phyloP scores from a whole-genome alignment of 176 grass and related monocot species.

The Paspalum notatum region DNA sequence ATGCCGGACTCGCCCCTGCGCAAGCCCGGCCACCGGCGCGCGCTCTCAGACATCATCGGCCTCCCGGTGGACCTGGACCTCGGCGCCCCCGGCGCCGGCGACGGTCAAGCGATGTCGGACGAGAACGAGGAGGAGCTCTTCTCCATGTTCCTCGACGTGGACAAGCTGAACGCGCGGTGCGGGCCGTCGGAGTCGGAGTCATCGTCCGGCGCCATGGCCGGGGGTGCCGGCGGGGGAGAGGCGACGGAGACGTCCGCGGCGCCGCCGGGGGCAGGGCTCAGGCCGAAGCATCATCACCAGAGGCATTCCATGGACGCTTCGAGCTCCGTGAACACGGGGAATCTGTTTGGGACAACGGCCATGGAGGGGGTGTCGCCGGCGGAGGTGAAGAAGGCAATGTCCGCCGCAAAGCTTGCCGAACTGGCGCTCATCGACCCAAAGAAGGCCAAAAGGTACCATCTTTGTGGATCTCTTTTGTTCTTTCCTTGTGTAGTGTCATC shows the following conservation, averaged over 20 bases:
- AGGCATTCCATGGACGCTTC: conserved; percentile 76
- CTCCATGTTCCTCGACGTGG: conserved; percentile 63
- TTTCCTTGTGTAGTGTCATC: background rate
- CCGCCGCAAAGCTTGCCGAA: conserved; percentile 73
- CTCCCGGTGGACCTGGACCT: conserved; percentile 67
- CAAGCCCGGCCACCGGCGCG: conserved; percentile 59
- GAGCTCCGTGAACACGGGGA: conserved; percentile 50
- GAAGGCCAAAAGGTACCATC: conserved; percentile 75
- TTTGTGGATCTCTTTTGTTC: background rate
- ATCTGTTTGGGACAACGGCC: conserved; percentile 48
- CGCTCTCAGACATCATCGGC: conserved; percentile 73
- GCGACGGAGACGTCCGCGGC: background rate
- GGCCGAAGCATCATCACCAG: conserved; percentile 71
- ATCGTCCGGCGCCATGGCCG: conserved; percentile 34
- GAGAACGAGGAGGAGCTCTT: conserved; percentile 76
- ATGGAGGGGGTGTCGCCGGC: conserved; percentile 45
- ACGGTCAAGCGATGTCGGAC: conserved; percentile 51
- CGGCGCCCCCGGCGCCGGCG: conserved; percentile 44
- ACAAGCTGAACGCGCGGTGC: conserved; percentile 61
- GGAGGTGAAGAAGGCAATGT: conserved; percentile 70
- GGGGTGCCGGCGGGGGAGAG: background rate
- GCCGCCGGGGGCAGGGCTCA: background rate
- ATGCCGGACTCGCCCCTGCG: conserved; percentile 54
- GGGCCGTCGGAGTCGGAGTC: conserved; percentile 49
- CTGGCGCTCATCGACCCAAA: conserved; percentile 76